A percentile compares a stretch with the other conserved stretches of the same genome.
These are phyloP conservation scores for Chlorella vulgaris DNA, from an alignment of 139 green algal species.

Conservation along the genomic window DNA sequence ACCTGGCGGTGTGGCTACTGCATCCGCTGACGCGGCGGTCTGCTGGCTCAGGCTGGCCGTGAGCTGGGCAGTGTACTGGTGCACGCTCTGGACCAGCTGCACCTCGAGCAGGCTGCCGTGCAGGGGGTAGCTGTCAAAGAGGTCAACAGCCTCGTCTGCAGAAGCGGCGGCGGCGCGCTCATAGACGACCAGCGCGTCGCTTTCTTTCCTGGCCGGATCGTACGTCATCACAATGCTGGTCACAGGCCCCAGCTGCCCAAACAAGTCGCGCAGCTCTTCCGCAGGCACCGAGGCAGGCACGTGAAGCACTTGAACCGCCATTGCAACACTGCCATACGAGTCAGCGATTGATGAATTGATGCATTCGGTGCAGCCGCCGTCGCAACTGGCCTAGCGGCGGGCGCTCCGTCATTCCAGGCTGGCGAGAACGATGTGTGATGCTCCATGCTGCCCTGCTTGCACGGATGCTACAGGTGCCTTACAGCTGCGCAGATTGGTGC, in stretches of 20 bases:
- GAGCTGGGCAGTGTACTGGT: no score
- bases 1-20: no score
- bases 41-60: no score
- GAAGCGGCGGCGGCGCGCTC: not conserved
- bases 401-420: no score
- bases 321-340: not conserved
- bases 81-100: no score
- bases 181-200: not conserved
- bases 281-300: not conserved
- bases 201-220: not conserved
- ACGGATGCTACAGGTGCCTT: not conserved
- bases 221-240: not conserved
- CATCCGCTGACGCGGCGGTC: no score
- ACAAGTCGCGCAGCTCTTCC: not conserved
- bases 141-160: not conserved
- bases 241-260: not conserved
- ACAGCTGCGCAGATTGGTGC: not conserved
- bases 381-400: no score
- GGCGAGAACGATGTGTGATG: no score
- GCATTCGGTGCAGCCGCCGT: no score
- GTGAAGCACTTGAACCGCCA: not conserved
- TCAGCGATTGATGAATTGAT: no score
- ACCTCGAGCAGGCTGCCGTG: not conserved
- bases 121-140: slow-evolving; percentile 8
- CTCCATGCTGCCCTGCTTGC: not conserved